Evolutionary conservation across 495 filamentous ascomycete species (phyloP), one percentile per base, ranked within the genome.

Genomic region (Tuber borchii): DNA sequence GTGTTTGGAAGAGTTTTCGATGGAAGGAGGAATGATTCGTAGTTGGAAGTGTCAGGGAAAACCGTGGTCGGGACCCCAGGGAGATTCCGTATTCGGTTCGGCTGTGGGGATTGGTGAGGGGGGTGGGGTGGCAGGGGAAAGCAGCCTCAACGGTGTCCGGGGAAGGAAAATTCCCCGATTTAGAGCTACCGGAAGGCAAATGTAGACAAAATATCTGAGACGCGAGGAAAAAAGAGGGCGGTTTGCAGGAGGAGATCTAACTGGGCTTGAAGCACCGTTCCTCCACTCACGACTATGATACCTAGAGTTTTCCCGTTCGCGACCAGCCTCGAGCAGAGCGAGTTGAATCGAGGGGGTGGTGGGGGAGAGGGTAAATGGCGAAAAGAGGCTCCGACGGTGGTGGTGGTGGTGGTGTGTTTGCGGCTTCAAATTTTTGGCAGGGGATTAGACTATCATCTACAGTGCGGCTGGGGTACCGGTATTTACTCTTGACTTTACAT

Each of bases 401-500:
- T 69, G 71, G 76, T 76, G 69, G 68, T 75, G 75, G 76, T 69
- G 71, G 76, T 76, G 77, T 79, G 77, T 79, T 75, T 79, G 76
- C 73, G 78, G 77, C 78, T 79, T 79, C 73, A 79, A 79, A 75
- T 69, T 73, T 79, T 72, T 75, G 70, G 46, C 73, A 73, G 40
- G 73, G 71, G 71, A 48, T 48, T 43, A 46, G 76, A 78, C 78
- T 73, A 46, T 74, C 72, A 74, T 51, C 69, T 71, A n/a, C 74
- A 73, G 48, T 61, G 71, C 68, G 71, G 69, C 72, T 51, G 70
- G 75, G 77, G 68, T 76, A 78, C 73, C 75, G 76, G 72, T 72
- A 75, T 78, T 76, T 56, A 79, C 43, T 76, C 72, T 78, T 42
- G 71, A 74, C 71, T 72, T 72, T 51, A 69, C 71, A 78, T 79